Percentiles rank a stretch among this genome's conserved stretches.
Conservation (phyloP, 2,329 filamentous ascomycete species). For the Fusarium piperis region DNA sequence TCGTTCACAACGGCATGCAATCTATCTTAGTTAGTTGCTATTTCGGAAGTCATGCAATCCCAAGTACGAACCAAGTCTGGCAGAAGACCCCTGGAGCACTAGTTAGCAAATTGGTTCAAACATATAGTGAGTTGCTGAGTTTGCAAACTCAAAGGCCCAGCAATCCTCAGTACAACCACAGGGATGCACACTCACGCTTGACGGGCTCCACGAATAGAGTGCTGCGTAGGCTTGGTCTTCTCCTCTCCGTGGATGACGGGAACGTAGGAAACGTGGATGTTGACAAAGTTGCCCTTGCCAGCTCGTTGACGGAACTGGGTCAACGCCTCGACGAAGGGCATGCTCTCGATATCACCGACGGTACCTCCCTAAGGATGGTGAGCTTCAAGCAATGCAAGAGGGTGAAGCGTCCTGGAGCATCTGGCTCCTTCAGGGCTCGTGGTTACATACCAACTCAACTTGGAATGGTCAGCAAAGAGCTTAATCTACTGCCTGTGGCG, state of each 20-base stretch:
- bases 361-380: constrained; percentile 62
- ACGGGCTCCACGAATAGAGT: constrained; percentile 77
- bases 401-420: neutral
- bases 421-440: neutral
- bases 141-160: neutral
- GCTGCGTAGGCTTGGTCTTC: constrained; percentile 97
- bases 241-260: constrained; percentile 77
- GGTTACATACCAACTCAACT: constrained; percentile 23
- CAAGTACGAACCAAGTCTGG: neutral
- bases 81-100: neutral
- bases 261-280: constrained; percentile 90
- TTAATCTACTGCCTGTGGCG: neutral
- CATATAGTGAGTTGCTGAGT: neutral
- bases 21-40: constrained; percentile 56
- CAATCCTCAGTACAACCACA: neutral
- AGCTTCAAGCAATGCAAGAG: neutral
- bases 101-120: neutral
- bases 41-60: neutral
- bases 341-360: constrained; percentile 84
- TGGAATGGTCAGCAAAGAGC: constrained; percentile 1
- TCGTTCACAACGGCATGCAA: constrained; percentile 90
- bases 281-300: constrained; percentile 83
- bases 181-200: neutral
- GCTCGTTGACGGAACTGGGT: constrained; percentile 75
- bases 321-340: constrained; percentile 85